Evolutionary conservation across 208 protist genomes (phyloP), one percentile per base, ranked within the genome.

Genomic region (Trypanosoma scelopori): DNA sequence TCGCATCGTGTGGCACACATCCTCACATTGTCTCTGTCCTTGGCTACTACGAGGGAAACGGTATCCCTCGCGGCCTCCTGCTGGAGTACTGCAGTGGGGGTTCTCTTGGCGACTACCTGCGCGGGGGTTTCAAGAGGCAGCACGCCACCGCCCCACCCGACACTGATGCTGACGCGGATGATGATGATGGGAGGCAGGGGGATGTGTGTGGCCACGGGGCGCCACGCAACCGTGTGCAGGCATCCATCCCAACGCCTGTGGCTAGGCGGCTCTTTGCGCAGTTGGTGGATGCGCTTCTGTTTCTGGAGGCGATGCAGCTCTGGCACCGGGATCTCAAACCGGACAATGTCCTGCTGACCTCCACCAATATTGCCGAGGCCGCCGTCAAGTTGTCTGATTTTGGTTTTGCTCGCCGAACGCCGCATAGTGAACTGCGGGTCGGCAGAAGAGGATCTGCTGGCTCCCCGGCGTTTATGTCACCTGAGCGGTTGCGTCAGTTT

Each of bases 261-360:
- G 50, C n/a, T 16, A 30, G 43, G 5, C 47, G 50, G n/a, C 37
- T 68, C 23, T 58, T 68, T 37, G 12, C 25, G 25, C 62, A 68
- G 28, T 23, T 68, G 18, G 7, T 68, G 11, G 62, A 59, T 52
- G 62, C 62, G 32, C 62, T 68, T 6, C 4, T 59, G 15, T 68
- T 56, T 50, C 22, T 68, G 30, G 62, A 68, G 28, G 20, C 46
- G 11, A 59, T 68, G 32, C 5, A 59, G 30, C 48, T 86, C 20
- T 56, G 72, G 47, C 82, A 89, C 50, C 69, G 80, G 32, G 82
- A 89, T 69, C 30, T 89, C 1, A 89, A 89, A 55, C 77, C 78
- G 2, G 80, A 79, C 16, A 89, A 89, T 50, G 16, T 84, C 1
- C 28, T 87, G 4, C 37, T 87, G 9, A 67, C 52, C 3, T 67